Conservation (phyloP, 2,329 filamentous ascomycete genomes). For the Paracamarosporium sp. region DNA sequence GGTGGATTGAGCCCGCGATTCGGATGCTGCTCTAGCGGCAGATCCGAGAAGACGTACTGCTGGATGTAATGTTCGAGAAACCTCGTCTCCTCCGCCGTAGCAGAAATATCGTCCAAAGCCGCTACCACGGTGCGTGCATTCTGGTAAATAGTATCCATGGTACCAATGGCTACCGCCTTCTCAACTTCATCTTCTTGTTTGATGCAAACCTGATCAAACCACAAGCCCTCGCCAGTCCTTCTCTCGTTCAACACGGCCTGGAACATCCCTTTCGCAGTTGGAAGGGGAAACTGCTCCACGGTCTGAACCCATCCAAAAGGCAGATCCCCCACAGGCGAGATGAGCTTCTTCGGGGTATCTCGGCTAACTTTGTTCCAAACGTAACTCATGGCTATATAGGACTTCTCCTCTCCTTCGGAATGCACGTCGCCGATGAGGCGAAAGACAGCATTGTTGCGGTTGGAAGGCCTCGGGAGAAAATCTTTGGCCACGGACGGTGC, state of each 20-base stretch:
- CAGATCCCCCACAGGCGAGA: slow-evolving; percentile 33
- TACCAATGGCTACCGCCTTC: slow-evolving; percentile 47
- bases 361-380: slow-evolving; percentile 43
- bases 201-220: slow-evolving; percentile 56
- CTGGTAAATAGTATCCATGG: slow-evolving; percentile 52
- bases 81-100: slow-evolving; percentile 41
- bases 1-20: slow-evolving; percentile 34
- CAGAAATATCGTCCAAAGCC: slow-evolving; percentile 50
- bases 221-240: slow-evolving; percentile 47
- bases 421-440: slow-evolving; percentile 47
- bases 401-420: slow-evolving; percentile 38
- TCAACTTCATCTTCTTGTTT: slow-evolving; percentile 50
- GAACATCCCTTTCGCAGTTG: slow-evolving; percentile 48
- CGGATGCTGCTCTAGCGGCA: slow-evolving; percentile 28
- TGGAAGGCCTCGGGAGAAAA: slow-evolving; percentile 32
- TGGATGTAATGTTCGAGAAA: slow-evolving; percentile 48
- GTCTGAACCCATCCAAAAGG: slow-evolving; percentile 45
- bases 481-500: slow-evolving; percentile 39
- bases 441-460: slow-evolving; percentile 36
- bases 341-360: slow-evolving; percentile 30
- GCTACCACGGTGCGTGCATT: slow-evolving; percentile 51
- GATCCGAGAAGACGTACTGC: slow-evolving; percentile 39
- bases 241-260: slow-evolving; percentile 50
- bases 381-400: slow-evolving; percentile 54
- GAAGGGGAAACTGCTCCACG: slow-evolving; percentile 47